These are phyloP conservation scores for Rhizopogon roseolus DNA, from an alignment of 768 basidiomycete species.

Conservation along the genomic window DNA sequence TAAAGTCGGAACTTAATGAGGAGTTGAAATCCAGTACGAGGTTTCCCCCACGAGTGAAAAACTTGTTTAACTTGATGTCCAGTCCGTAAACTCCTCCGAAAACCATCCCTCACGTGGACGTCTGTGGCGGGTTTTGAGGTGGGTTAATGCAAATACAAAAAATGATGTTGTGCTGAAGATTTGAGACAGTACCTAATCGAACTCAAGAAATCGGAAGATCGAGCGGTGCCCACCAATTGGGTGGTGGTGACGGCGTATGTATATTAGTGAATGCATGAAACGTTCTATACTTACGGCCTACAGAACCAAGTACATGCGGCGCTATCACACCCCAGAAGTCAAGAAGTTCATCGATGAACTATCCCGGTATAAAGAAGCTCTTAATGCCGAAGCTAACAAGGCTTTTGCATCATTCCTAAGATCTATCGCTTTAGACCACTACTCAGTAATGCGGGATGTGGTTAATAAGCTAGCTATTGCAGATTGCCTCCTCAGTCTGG, in stretches of 20 bases:
- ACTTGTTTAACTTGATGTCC: slow-evolving; percentile 3
- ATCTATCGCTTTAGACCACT: slow-evolving; percentile 65
- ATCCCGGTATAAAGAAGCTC: slow-evolving; percentile 69
- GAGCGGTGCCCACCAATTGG: slow-evolving; percentile 51
- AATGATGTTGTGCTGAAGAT: neutral
- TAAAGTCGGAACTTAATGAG: slow-evolving; percentile 67
- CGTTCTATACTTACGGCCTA: slow-evolving; percentile 1
- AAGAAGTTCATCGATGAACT: slow-evolving; percentile 60
- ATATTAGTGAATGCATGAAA: neutral
- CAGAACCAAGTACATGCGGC: slow-evolving; percentile 66
- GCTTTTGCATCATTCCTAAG: slow-evolving; percentile 66
- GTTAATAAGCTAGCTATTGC: slow-evolving; percentile 78
- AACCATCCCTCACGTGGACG: slow-evolving; percentile 71
- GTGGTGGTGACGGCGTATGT: slow-evolving; percentile 58
- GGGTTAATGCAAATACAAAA: slow-evolving; percentile 7
- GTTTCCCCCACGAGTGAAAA: neutral
- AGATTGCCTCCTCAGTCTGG: slow-evolving; percentile 85
- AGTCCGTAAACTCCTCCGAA: slow-evolving; percentile 71
- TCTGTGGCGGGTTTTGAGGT: slow-evolving; percentile 70
- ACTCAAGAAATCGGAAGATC: slow-evolving; percentile 54
- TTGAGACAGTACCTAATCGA: slow-evolving; percentile 69
- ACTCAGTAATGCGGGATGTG: slow-evolving; percentile 65
- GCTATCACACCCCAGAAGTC: slow-evolving; percentile 75
- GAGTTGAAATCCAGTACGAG: slow-evolving; percentile 63
- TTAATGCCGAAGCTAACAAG: slow-evolving; percentile 58